phyloP scores from a whole-genome alignment of 2,329 filamentous ascomycete species.

The Piedraia hortae region DNA sequence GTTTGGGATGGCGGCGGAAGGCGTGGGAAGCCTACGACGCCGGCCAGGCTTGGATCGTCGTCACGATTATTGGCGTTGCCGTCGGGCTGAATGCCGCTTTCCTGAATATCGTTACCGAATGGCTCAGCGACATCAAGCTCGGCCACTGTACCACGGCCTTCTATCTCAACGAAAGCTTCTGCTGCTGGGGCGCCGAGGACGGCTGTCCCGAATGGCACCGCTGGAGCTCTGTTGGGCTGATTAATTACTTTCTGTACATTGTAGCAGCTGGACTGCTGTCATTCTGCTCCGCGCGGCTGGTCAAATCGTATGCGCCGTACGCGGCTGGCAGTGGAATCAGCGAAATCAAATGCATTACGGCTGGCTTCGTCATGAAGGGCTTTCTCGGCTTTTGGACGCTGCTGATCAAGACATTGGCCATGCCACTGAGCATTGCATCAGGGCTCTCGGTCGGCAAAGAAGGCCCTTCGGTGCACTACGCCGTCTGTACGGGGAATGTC shows the following conservation, averaged over 20 bases:
- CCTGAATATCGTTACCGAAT: conserved; percentile 87
- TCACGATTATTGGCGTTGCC: conserved; percentile 72
- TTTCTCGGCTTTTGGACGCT: conserved; percentile 82
- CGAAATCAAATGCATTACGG: conserved; percentile 98
- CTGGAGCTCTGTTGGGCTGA: conserved; percentile 52
- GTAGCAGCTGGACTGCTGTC: conserved; percentile 53
- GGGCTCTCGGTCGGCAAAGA: conserved; percentile 91
- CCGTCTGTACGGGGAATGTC: conserved; percentile 89
- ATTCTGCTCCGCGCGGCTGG: conserved; percentile 53
- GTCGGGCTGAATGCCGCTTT: conserved; percentile 86
- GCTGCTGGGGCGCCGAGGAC: conserved; percentile 58
- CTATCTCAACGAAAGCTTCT: conserved; percentile 92
- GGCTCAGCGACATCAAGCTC: conserved; percentile 83
- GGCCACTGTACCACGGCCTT: conserved; percentile 91
- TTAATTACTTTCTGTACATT: conserved; percentile 77
- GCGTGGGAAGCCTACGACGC: conserved; percentile 77
- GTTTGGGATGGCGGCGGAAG: conserved; percentile 54
- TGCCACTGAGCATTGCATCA: conserved; percentile 79
- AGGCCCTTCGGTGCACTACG: conserved; percentile 95
- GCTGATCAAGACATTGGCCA: conserved; percentile 71
- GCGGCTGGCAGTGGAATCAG: conserved; percentile 91
- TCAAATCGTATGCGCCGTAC: conserved; percentile 81
- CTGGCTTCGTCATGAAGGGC: conserved; percentile 96
- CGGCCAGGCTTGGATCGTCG: conserved; percentile 91
- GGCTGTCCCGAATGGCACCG: conserved; percentile 71